Evolutionary conservation across 2,329 filamentous ascomycete genomes (phyloP).

Genomic region (Nemania sp.): DNA sequence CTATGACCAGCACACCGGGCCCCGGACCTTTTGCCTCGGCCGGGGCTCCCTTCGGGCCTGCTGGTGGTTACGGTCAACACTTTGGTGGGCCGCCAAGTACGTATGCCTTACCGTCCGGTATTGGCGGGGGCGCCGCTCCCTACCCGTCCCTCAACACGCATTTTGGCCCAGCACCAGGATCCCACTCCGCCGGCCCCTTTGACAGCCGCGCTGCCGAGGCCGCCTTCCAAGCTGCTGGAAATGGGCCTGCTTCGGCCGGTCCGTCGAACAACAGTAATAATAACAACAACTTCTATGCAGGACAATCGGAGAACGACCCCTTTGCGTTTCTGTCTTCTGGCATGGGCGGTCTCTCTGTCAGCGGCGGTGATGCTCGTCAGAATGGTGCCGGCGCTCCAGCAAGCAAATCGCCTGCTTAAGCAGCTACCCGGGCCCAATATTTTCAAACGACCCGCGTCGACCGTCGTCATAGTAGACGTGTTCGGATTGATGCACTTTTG

Average conservation of each 20-base stretch:
- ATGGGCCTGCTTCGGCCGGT: constrained; percentile 77
- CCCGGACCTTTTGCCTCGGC: constrained; percentile 76
- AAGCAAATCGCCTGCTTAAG: constrained; percentile 64
- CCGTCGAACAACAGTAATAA: constrained; percentile 51
- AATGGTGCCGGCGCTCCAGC: constrained; percentile 62
- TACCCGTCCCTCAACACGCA: constrained; percentile 85
- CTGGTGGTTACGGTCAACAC: constrained; percentile 72
- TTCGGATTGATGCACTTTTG: constrained; percentile 45
- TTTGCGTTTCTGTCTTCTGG: constrained; percentile 79
- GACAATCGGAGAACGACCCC: constrained; percentile 69
- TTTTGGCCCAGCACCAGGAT: constrained; percentile 74
- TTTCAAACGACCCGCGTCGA: constrained; percentile 15
- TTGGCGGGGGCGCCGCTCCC: constrained; percentile 76
- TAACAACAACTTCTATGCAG: constrained; percentile 71
- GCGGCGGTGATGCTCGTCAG: constrained; percentile 66
- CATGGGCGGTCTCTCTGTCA: constrained; percentile 73
- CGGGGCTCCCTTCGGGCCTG: constrained; percentile 68
- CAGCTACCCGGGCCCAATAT: constrained; percentile 20
- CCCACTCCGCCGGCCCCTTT: constrained; percentile 84
- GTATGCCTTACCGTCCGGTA: constrained; percentile 84
- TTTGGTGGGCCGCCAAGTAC: constrained; percentile 87
- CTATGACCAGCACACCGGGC: constrained; percentile 83
- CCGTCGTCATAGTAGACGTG: constrained; percentile 40
- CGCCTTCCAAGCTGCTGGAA: constrained; percentile 87
- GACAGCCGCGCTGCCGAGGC: constrained; percentile 93